Conservation (phyloP, 1,284 basidiomycete species). For the Schizophyllum commune region DNA sequence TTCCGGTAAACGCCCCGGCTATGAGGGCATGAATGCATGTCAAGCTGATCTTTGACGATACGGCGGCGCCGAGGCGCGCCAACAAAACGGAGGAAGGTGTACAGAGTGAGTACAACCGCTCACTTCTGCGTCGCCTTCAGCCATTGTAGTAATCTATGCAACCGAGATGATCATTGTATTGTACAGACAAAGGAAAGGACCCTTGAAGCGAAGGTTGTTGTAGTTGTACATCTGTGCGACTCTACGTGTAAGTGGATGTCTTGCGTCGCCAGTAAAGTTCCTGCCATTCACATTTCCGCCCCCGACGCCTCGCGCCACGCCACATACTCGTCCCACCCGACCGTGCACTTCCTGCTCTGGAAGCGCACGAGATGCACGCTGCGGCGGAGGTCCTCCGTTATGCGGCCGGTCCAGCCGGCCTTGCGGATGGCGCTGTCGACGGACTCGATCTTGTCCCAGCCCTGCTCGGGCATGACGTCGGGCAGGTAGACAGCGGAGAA, state of each 20-base stretch:
- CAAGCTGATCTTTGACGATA: neutral
- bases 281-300: conserved; percentile 14
- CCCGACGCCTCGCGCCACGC: conserved; percentile 57
- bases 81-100: no score
- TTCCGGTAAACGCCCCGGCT: no score
- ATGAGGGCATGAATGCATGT: no score
- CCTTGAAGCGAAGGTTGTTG: neutral
- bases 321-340: conserved; percentile 72
- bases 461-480: conserved; percentile 87
- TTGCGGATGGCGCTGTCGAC: conserved; percentile 89
- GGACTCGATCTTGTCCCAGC: conserved; percentile 87
- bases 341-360: conserved; percentile 70
- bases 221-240: neutral
- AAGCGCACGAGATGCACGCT: conserved; percentile 79
- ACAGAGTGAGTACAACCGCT: no score
- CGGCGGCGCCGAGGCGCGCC: no score
- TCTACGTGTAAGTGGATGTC: neutral
- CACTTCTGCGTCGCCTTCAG: no score
- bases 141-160: no score
- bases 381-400: conserved; percentile 77
- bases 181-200: neutral
- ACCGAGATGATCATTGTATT: neutral
- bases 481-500: conserved; percentile 94
- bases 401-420: conserved; percentile 79
- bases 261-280: neutral